Base-by-base conservation (phyloP, 2,329 filamentous ascomycete species). In the Cadophora gregata region DNA sequence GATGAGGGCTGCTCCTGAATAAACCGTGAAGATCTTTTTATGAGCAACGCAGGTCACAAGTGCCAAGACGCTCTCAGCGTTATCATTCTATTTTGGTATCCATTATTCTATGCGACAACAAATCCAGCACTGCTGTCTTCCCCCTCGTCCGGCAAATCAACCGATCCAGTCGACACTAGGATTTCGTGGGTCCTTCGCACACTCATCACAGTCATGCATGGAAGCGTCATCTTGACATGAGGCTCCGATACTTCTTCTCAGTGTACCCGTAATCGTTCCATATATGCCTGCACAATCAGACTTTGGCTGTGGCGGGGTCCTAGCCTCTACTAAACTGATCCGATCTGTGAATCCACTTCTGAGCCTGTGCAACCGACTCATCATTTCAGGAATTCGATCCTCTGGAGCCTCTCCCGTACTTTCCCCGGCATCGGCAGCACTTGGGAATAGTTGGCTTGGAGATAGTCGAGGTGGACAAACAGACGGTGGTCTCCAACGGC, bases 161-260 rank as follows among this genome's bases (percentile, higher is more conserved):
- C 62, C 62, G 67, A 72, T 72, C 69, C 70, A 74, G 63, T 73
- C 72, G 16, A 73, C 61, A 63, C 69, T 72, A 24, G 68, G 68
- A 31, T 51, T 60, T 31, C 68, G 59, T 12, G 60, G 67, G 45
- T 72, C 59, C 4, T 36, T 58, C 7, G 38, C 53, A 53, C 66
- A 69, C 27, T 67, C 68, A 64, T 71, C 70, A 63, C 71, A 71
- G 29, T 61, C 31, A 31, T 71, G 67, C 42, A 62, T 38, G 10
- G 36, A 59, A 48, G 58, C 31, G 16, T 59, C 59, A 27, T 33
- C 36, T 31, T 63, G 31, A 36, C 50, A 64, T n/a, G 24, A 53
- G 27, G 25, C 50, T 12, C 27, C 42, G 16, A 60, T 64, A 16
- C 59, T 45, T 59, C 42, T 60, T 50, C 42, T 55, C n/a, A 51